phyloP scores from a whole-genome alignment of 768 basidiomycete genomes.

The Lactarius hatsudake region DNA sequence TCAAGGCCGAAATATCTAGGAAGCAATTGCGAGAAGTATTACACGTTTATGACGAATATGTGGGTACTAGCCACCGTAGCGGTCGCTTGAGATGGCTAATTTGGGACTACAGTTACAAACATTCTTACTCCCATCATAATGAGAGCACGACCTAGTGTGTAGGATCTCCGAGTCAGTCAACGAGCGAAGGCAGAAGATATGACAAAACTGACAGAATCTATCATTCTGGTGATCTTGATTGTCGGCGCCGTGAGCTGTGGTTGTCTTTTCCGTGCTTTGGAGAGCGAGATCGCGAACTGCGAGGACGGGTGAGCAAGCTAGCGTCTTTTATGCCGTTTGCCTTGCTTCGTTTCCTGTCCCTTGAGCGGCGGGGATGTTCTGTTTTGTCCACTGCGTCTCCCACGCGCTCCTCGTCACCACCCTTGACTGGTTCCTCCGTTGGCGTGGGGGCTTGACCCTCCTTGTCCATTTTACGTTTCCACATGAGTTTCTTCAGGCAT shows the following conservation, averaged over 20 bases:
- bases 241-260: slow-evolving; percentile 9
- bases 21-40: slow-evolving; percentile 82
- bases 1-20: slow-evolving; percentile 77
- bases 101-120: slow-evolving; percentile 40
- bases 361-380: slow-evolving; percentile 6
- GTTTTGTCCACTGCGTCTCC: background rate
- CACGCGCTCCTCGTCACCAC: background rate
- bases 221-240: slow-evolving; percentile 11
- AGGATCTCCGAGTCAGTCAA: background rate
- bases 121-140: slow-evolving; percentile 43
- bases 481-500: slow-evolving; percentile 84
- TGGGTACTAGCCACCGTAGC: slow-evolving; percentile 39
- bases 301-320: slow-evolving; percentile 4
- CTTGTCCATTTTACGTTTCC: slow-evolving; percentile 74
- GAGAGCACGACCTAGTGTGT: background rate
- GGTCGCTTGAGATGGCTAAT: background rate
- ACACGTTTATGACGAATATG: slow-evolving; percentile 85
- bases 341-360: background rate
- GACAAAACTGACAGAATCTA: background rate
- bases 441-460: slow-evolving; percentile 24
- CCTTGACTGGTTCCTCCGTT: background rate
- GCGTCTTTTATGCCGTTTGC: slow-evolving; percentile 1
- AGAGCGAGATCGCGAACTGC: slow-evolving; percentile 25
- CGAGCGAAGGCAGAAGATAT: background rate
- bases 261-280: slow-evolving; percentile 16